phyloP scores from a whole-genome alignment of 495 filamentous ascomycete genomes.

The Bacidia gigantensis region DNA sequence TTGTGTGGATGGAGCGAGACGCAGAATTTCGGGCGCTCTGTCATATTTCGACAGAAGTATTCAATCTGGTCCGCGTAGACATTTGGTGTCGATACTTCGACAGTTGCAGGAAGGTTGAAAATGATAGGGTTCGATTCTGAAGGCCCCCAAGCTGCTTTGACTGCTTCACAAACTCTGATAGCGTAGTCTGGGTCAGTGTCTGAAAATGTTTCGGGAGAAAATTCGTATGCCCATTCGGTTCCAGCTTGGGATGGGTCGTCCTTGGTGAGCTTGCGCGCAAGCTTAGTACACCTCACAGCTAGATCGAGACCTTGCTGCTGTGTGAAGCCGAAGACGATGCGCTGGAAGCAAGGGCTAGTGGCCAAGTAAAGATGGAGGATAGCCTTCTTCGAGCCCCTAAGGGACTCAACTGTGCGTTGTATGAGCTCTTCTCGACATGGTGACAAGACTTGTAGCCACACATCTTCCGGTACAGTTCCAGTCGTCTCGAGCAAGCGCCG shows the following conservation, averaged over 20 bases:
- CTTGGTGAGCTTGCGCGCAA: conserved; percentile 84
- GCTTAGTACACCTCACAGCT: conserved; percentile 76
- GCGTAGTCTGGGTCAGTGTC: conserved; percentile 78
- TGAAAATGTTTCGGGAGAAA: conserved; percentile 93
- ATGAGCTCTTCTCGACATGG: conserved; percentile 93
- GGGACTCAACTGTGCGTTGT: conserved; percentile 72
- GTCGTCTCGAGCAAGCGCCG: conserved; percentile 76
- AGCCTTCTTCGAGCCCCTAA: conserved; percentile 88
- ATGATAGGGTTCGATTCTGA: conserved; percentile 73
- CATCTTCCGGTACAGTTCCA: conserved; percentile 77
- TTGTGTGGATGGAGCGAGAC: conserved; percentile 88
- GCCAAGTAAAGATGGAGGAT: conserved; percentile 94
- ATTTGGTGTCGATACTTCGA: conserved; percentile 93
- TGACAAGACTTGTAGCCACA: conserved; percentile 88
- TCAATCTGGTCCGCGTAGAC: conserved; percentile 95
- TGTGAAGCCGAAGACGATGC: conserved; percentile 73
- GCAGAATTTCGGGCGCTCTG: conserved; percentile 66
- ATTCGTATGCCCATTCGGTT: conserved; percentile 86
- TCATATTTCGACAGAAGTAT: conserved; percentile 77
- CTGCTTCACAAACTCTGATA: conserved; percentile 77
- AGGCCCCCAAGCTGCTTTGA: conserved; percentile 91
- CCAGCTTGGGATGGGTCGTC: conserved; percentile 64
- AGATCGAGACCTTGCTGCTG: conserved; percentile 70
- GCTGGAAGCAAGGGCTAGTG: conserved; percentile 49
- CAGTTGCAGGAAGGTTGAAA: conserved; percentile 94